phyloP scores from a whole-genome alignment of 2,329 filamentous ascomycete species.

The Diplocarpon mali region DNA sequence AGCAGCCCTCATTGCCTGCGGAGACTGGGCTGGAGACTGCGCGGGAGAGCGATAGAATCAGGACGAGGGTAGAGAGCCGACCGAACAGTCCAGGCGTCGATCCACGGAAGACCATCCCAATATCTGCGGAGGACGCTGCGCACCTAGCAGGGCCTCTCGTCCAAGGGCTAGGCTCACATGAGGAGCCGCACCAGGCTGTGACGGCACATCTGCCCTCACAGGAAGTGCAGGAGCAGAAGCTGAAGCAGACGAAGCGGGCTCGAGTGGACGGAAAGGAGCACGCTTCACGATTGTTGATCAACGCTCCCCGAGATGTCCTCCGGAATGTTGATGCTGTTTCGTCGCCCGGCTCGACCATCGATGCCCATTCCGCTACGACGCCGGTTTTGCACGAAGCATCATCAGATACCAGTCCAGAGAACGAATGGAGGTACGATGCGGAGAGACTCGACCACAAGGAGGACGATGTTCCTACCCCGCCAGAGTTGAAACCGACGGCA shows the following conservation, averaged over 20 bases:
- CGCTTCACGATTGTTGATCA: constrained; percentile 27
- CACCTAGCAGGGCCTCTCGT: constrained; percentile 22
- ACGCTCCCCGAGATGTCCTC: constrained; percentile 29
- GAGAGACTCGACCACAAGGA: constrained; percentile 38
- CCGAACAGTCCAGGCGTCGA: constrained; percentile 26
- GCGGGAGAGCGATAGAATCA: constrained; percentile 21
- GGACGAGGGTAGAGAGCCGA: constrained; percentile 18
- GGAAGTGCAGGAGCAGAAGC: constrained; percentile 36
- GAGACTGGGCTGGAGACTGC: constrained; percentile 9
- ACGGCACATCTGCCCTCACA: constrained; percentile 37
- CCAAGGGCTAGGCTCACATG: constrained; percentile 15
- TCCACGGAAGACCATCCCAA: constrained; percentile 24
- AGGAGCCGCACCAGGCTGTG: constrained; percentile 20
- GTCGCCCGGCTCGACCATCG: constrained; percentile 54
- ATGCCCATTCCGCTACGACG: constrained; percentile 60
- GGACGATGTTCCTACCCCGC: constrained; percentile 31
- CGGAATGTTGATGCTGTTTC: constrained; percentile 36
- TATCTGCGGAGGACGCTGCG: constrained; percentile 28
- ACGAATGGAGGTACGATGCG: constrained; percentile 46
- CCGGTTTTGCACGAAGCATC: constrained; percentile 58
- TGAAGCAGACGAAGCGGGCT: constrained; percentile 31
- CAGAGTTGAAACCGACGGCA: constrained; percentile 17
- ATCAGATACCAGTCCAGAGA: constrained; percentile 63
- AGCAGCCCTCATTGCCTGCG: constrained; percentile 8
- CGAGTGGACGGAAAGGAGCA: constrained; percentile 23